Conservation (phyloP, 1,284 basidiomycete species). For the Boletus sp. region DNA sequence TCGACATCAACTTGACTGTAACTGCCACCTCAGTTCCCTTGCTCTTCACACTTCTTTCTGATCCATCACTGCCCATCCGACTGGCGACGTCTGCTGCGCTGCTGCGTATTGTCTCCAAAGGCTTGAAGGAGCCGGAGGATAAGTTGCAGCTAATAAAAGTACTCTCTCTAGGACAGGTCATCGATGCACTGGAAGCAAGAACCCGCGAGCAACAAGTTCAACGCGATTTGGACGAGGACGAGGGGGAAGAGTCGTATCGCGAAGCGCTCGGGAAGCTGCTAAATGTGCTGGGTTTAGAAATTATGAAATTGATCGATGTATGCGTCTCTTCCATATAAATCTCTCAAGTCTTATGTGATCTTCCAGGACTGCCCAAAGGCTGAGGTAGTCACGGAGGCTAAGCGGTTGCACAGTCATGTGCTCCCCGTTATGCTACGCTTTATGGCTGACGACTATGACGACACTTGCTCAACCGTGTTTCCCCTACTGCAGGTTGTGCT, state of each 20-base stretch:
- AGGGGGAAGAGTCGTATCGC: constrained; percentile 81
- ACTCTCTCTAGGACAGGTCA: constrained; percentile 77
- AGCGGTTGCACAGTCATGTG: constrained; percentile 61
- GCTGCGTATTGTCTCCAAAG: constrained; percentile 83
- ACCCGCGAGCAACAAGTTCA: constrained; percentile 68
- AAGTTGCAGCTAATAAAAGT: constrained; percentile 91
- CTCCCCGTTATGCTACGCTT: constrained; percentile 86
- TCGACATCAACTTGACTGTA: constrained; percentile 94
- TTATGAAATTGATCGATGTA: constrained; percentile 83
- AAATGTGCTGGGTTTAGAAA: constrained; percentile 80
- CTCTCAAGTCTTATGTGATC: constrained; percentile 7
- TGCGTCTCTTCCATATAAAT: constrained; percentile 4
- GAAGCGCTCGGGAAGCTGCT: constrained; percentile 86
- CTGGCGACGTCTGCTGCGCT: constrained; percentile 80
- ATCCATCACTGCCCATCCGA: constrained; percentile 74
- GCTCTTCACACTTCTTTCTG: constrained; percentile 84
- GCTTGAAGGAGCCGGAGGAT: constrained; percentile 88
- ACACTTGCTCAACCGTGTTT: constrained; percentile 82
- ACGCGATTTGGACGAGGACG: constrained; percentile 55
- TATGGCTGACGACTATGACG: constrained; percentile 85
- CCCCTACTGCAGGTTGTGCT: constrained; percentile 77
- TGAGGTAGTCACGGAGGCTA: constrained; percentile 67
- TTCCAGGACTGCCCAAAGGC: constrained; percentile 58
- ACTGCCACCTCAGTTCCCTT: constrained; percentile 86
- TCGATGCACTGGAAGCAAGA: constrained; percentile 75